Evolutionary conservation across 257 asterid species (phyloP), one percentile per base, ranked within the genome.

Genomic region (Galeopsis tetrahit): DNA sequence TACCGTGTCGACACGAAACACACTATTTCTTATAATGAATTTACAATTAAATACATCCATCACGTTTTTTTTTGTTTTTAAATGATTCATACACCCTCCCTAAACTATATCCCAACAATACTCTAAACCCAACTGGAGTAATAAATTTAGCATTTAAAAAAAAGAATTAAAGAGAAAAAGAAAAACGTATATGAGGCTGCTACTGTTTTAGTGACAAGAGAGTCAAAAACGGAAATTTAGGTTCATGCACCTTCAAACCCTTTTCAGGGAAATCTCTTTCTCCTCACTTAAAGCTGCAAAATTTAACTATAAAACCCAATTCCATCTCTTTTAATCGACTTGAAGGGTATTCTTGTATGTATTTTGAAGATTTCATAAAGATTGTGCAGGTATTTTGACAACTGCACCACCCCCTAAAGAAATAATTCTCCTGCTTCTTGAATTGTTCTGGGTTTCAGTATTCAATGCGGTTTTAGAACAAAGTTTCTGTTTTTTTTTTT

Each of bases 181-280:
- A 10, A 3, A 10, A 32, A 40, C 11, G 7, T 7, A 40, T 7
- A 10, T 38, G 2, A 42, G 21, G 9, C 13, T 21, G 28, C 28
- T 21, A 21, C 28, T 21, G 28, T 21, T 32, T 17, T 34, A 62
- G 43, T 65, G 71, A 10, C 13, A 49, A 52, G 49, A 70, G 17
- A 7, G 76, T 43, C 78, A 62, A 62, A 65, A 6, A 17, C 6
- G 43, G 67, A 7, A 35, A 17, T 69, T 44, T 60, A 73, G 86
- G 83, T 82, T 79, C 86, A 79, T 82, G 86, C 78, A 79, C 55
- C 83, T 75, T 68, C 79, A 69, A 63, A 5, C 57, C 75, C 46
- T 66, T 77, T 74, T 39, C 60, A 21, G 28, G 28, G 28, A 21
- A 21, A 21, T 21, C 28, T 21, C 28, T 21, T 21, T 21, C 28